Evolutionary conservation across 495 filamentous ascomycete species (phyloP).

Genomic region (Podospora pseudopauciseta): DNA sequence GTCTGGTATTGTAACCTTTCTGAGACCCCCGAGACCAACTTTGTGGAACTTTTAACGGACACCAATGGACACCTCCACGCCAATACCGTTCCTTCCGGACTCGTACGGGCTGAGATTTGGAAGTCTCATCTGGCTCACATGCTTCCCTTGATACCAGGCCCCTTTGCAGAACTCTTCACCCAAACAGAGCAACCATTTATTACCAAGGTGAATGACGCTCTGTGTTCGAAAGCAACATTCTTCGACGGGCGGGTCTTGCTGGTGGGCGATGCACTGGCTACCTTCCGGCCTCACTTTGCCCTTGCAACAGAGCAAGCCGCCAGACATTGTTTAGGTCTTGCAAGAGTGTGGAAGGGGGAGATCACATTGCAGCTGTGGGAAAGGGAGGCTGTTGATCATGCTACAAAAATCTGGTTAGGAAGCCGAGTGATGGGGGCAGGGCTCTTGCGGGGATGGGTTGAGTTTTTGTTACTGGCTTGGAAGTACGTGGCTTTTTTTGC

Average conservation of each 20-base stretch:
- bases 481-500: conserved; percentile 4
- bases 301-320: conserved; percentile 46
- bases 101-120: conserved; percentile 38
- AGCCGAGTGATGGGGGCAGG: conserved; percentile 13
- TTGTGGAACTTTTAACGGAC: conserved; percentile 47
- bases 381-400: conserved; percentile 6
- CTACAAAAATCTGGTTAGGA: conserved; percentile 9
- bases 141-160: conserved; percentile 32
- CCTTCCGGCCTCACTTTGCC: conserved; percentile 49
- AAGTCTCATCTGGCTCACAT: conserved; percentile 31
- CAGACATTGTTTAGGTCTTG: conserved; percentile 35
- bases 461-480: conserved; percentile 10
- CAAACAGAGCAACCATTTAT: conserved; percentile 45
- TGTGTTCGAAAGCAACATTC: conserved; percentile 34
- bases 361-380: conserved; percentile 9
- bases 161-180: conserved; percentile 43
- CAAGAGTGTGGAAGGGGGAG: conserved; percentile 27
- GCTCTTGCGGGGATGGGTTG: conserved; percentile 12
- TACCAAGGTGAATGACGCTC: conserved; percentile 47
- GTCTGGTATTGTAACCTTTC: conserved; percentile 51
- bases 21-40: conserved; percentile 30
- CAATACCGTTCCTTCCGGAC: conserved; percentile 45
- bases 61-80: conserved; percentile 35
- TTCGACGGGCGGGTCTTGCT: conserved; percentile 43
- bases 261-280: conserved; percentile 49